A percentile compares a stretch with the other conserved stretches of the same genome.
phyloP scores from a whole-genome alignment of 352 stramenopile genomes.

The Phytophthora ohioensis region DNA sequence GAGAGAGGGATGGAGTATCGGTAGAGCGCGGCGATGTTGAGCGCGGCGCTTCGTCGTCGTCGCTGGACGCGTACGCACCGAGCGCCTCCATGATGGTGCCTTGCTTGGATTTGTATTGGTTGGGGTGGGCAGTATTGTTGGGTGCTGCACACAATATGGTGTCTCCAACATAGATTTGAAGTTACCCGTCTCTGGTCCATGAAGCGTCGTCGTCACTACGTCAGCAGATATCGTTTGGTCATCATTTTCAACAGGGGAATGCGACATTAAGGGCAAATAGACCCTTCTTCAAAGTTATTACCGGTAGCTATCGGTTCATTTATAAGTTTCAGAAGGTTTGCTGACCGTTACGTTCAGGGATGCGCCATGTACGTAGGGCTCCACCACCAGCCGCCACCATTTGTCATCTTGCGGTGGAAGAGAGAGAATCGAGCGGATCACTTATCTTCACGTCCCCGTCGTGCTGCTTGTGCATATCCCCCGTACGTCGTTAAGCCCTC shows the following conservation, averaged over 20 bases:
- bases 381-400: conserved; percentile 27
- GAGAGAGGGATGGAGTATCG: conserved; percentile 20
- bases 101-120: conserved; percentile 3
- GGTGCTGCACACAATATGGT: conserved; percentile 1
- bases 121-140: background rate
- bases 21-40: conserved; percentile 12
- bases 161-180: conserved; percentile 6
- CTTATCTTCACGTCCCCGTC: background rate
- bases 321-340: background rate
- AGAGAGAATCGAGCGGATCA: conserved; percentile 21
- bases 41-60: conserved; percentile 40
- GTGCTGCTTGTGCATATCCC: background rate
- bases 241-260: conserved; percentile 6
- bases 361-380: conserved; percentile 11
- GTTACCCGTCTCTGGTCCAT: conserved; percentile 16
- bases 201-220: conserved; percentile 14
- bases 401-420: conserved; percentile 28
- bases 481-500: background rate
- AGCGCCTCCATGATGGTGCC: conserved; percentile 52
- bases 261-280: background rate
- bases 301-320: background rate
- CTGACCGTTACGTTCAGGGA: conserved; percentile 16
- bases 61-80: conserved; percentile 58
- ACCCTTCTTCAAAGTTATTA: too few species aligned
- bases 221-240: background rate